Evolutionary conservation across 768 basidiomycete genomes (phyloP), one percentile per base, ranked within the genome.

Genomic region (Boletus insuetus): DNA sequence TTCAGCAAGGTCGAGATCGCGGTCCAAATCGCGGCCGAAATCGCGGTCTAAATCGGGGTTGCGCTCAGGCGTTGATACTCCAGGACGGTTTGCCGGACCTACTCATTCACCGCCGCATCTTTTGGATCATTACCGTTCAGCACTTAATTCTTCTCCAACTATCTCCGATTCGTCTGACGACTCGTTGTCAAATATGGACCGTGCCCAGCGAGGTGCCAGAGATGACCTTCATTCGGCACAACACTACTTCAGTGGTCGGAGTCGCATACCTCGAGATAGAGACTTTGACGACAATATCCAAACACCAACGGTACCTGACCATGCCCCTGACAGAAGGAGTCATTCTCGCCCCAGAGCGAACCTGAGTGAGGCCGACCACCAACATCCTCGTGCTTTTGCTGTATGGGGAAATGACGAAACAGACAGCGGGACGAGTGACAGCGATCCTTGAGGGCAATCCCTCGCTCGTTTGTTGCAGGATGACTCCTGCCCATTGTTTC

Each of bases 361-460:
- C 39, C 43, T 45, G 40, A 64, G 26, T 47, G 72, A 67, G 31
- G 53, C 53, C 26, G 66, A 69, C 19, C 64, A 63, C 35, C 66
- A 70, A 26, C 65, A 67, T 31, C 78, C 69, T 44, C 76, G 82
- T 35, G 86, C 88, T 9, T 94, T 94, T 64, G 91, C 92, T 19
- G 89, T 90, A 12, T 91, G 85, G 83, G 92, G 91, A 1, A 87
- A 91, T 39, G 91, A 94, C 65, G 91, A 93, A 70, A 92, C 88
- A 52, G 91, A 94, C 61, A 90, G 88, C 66, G 87, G 86, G 64
- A 79, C 89, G 14, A 91, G 89, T 58, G 90, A 91, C 63, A 85
- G 79, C 49, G 85, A 87, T 54, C 65, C 64, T 29, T 77, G 60
- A 72, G 6, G 19, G 39, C 34, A 6, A 3, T 6, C 14, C 22